Base-by-base conservation (phyloP, 2,329 filamentous ascomycete species). In the Aureobasidium sp. region DNA sequence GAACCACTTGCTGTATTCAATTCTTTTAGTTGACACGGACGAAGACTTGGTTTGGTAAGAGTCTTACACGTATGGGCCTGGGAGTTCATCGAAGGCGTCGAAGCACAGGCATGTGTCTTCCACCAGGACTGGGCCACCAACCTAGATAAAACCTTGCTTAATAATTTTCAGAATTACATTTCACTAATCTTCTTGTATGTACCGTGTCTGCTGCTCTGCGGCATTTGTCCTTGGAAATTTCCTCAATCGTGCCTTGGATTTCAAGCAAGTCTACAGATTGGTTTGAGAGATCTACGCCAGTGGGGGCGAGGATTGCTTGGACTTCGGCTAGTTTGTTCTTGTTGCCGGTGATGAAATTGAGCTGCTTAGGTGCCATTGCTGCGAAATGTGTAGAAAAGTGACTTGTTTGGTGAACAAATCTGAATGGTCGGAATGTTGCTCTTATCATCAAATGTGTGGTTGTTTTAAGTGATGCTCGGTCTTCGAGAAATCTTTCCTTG, bases 261-360 rank as follows among this genome's bases (percentile, higher is more conserved):
- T 99, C 94, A 36, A 88, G 82, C 25, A 97, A 79, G 71, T 97
- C 91, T 34, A 97, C 76, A 39, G 84, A 80, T 73, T 90, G 85
- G 75, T 82, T 93, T 61, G 84, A 81, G 45, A 99, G 81, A 65
- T 87, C 80, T 66, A 97, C 88, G 37, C 78, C 77, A 10, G 71
- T 66, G 63, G 83, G 83, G 9, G 83, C 80, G 3, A 99, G 83
- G 68, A 99, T 97, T 21, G 89, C 87, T 74, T 89, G 86, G 67
- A 96, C 91, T 78, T 99, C 94, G 62, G 82, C 79, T 61, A 99
- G 83, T 79, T 99, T 99, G 79, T 96, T 95, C 71, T 87, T 86
- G 77, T 99, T 99, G 75, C 93, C 89, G 2, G 93, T 97, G 72
- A 99, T 96, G 79, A 99, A 99, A 76, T 95, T 92, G 66, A 99